Base-by-base conservation (phyloP, 1,284 basidiomycete genomes). In the Lentinula novae-zelandiae region DNA sequence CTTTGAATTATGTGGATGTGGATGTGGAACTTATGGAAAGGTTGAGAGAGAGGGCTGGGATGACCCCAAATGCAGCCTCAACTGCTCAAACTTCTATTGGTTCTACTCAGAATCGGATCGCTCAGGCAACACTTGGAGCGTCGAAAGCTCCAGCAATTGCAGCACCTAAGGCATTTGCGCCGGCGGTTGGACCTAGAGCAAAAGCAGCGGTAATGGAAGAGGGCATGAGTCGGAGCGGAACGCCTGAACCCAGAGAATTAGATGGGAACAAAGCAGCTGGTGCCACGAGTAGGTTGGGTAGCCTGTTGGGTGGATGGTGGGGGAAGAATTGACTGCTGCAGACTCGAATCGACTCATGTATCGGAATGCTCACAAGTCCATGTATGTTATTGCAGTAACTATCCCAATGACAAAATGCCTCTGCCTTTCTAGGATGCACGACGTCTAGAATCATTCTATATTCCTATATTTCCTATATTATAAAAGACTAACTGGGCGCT, bases 1-100 rank as follows among this genome's bases (percentile, higher is more conserved):
- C 93, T n/a, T 85, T 95, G 70, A 96, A 96, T 74, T 96, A 96
- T 68, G 86, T 94, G 59, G 86, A 90, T 67, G 72, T 94, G 60
- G 90, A 92, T 68, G 88, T 95, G 84, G 49, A 15, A n/a, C 31
- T 50, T 5, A 50, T 56, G 39, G 90, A 93, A 51, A 78, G 83
- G 54, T 75, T 96, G 59, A 76, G 86, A 67, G 82, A 81, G 60
- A 78, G 87, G 6, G 90, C 89, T 3, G 93, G 93, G 1, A 87
- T 85, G 73, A 69, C 75, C 62, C 53, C 34, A 44, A 44, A n/a
- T 42, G n/a, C 44, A 49, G 7, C 15, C 8, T 20, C 44, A 9
- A 31, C 54, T 27, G 3, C 53, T 22, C 56, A 60, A 12, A 34
- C 65, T 27, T 12, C 48, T 10, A 60, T 49, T 38, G 59, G 3